Conservation (phyloP, 345 rosid genomes). For the Draba incana region DNA sequence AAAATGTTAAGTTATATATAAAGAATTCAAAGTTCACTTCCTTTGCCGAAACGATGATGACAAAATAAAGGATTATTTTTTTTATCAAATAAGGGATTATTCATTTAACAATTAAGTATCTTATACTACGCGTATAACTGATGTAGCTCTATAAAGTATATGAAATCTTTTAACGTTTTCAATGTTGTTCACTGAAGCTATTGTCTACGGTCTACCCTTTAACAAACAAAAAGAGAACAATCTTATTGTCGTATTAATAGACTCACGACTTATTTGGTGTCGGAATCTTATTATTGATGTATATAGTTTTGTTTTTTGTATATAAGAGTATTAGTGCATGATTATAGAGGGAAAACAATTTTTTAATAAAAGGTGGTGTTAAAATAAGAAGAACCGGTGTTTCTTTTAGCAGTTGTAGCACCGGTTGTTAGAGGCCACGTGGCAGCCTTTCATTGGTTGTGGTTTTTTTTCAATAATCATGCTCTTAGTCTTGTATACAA, state of each 20-base stretch:
- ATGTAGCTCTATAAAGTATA: not conserved
- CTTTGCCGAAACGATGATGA: conserved; percentile 5
- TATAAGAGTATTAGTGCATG: too few species aligned
- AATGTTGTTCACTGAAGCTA: not conserved
- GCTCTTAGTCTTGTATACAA: too few species aligned
- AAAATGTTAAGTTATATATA: too few species aligned
- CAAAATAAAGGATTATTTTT: not conserved
- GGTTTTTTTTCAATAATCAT: too few species aligned
- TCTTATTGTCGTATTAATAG: not conserved
- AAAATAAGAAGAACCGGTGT: too few species aligned
- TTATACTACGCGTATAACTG: not conserved
- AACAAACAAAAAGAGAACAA: too few species aligned
- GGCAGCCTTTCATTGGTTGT: too few species aligned
- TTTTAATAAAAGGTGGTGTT: too few species aligned
- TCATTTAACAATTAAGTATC: not conserved
- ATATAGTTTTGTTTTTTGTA: too few species aligned
- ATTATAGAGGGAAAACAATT: too few species aligned
- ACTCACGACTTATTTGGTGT: not conserved
- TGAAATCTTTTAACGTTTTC: not conserved
- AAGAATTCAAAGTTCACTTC: not conserved
- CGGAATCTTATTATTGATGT: not conserved
- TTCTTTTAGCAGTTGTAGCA: too few species aligned
- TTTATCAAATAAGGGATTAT: not conserved
- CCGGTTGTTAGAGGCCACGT: too few species aligned
- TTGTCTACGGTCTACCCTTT: not conserved